Conservation (phyloP, 2,329 filamentous ascomycete species). For the Apiospora rasikravindrae region DNA sequence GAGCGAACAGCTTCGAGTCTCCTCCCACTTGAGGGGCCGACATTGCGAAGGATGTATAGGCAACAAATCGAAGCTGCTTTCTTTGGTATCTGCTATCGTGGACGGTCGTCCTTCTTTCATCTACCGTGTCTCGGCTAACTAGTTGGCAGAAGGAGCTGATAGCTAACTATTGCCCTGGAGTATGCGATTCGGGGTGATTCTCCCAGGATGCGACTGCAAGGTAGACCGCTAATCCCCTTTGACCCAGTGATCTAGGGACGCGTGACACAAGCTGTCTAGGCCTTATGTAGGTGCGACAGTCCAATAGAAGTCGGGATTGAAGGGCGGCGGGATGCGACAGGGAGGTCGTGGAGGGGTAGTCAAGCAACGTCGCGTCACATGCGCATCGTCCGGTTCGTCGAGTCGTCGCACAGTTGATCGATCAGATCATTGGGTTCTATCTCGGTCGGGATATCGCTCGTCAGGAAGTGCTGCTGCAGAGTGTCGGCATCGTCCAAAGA, state of each 20-base stretch:
- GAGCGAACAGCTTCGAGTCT: slow-evolving; percentile 99
- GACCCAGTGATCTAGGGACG: neutral
- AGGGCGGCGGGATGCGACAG: slow-evolving; percentile 29
- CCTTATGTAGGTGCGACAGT: slow-evolving; percentile 26
- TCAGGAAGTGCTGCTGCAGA: neutral
- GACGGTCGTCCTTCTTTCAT: slow-evolving; percentile 25
- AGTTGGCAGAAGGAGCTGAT: slow-evolving; percentile 26
- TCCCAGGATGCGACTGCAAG: slow-evolving; percentile 6
- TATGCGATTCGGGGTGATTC: neutral
- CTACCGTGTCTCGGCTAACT: slow-evolving; percentile 28
- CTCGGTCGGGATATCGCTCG: neutral
- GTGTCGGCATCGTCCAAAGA: neutral
- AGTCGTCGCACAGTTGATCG: slow-evolving; percentile 18
- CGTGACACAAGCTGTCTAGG: slow-evolving; percentile 2
- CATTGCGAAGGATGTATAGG: slow-evolving; percentile 47
- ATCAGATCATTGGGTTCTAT: neutral
- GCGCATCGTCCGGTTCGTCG: slow-evolving; percentile 29
- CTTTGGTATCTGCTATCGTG: slow-evolving; percentile 3
- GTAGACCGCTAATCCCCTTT: slow-evolving; percentile 15
- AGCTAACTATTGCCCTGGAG: neutral
- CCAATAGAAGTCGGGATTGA: slow-evolving; percentile 32
- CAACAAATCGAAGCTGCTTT: neutral
- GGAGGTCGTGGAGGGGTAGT: slow-evolving; percentile 30
- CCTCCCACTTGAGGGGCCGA: slow-evolving; percentile 70
- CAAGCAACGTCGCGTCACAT: slow-evolving; percentile 32